These are phyloP conservation scores for Capsella bursapastoris DNA, from an alignment of 345 rosid genomes.

Conservation along the genomic window DNA sequence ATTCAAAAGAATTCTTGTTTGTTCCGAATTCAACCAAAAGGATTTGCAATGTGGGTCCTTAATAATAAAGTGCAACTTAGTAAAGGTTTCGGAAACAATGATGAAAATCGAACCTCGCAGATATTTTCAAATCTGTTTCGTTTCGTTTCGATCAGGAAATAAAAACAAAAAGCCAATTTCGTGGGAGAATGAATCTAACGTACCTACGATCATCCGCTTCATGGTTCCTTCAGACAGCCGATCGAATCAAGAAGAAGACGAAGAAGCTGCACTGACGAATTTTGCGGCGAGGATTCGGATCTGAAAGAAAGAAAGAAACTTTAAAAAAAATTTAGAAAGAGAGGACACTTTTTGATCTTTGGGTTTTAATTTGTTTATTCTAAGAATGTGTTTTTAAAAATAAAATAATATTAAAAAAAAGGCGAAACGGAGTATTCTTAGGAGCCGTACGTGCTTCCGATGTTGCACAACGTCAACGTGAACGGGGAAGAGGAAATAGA, in stretches of 20 bases:
- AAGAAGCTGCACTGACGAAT: slow-evolving; percentile 29
- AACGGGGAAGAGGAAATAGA: slow-evolving; percentile 19
- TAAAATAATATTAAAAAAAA: neutral
- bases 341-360: slow-evolving; percentile 1
- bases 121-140: neutral
- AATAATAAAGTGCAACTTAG: no score
- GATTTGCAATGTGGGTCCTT: slow-evolving; percentile 26
- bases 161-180: slow-evolving; percentile 1
- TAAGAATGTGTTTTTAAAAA: slow-evolving; percentile 9
- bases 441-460: slow-evolving; percentile 45
- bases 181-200: neutral
- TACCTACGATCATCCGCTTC: slow-evolving; percentile 42
- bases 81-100: slow-evolving; percentile 6
- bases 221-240: slow-evolving; percentile 18
- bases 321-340: neutral
- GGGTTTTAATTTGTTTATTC: neutral
- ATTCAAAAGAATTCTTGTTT: slow-evolving; percentile 1
- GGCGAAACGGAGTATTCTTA: slow-evolving; percentile 36
- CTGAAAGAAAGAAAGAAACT: slow-evolving; percentile 23
- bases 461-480: slow-evolving; percentile 40
- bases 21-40: neutral
- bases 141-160: neutral
- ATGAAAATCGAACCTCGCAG: slow-evolving; percentile 18
- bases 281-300: slow-evolving; percentile 42
- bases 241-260: slow-evolving; percentile 33